Evolutionary conservation across 2,329 filamentous ascomycete genomes (phyloP).

Genomic region (Aspergillus sp.): DNA sequence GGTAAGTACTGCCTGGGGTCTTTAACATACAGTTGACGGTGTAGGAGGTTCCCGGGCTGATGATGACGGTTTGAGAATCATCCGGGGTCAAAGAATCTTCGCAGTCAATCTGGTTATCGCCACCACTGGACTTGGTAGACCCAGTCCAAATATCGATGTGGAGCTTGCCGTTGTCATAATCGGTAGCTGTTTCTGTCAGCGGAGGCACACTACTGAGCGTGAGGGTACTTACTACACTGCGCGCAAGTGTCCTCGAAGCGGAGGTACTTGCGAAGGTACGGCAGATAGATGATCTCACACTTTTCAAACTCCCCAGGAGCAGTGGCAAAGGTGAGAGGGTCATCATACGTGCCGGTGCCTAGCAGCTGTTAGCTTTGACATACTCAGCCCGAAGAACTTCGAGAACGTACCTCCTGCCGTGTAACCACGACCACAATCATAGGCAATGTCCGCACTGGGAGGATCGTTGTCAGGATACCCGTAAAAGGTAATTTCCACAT

Average conservation of each 20-base stretch:
- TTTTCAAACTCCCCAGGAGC: slow-evolving; percentile 14
- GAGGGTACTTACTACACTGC: slow-evolving; percentile 12
- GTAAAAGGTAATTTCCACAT: slow-evolving; percentile 10
- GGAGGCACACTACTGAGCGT: background rate
- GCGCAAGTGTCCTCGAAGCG: slow-evolving; percentile 15
- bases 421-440: slow-evolving; percentile 13
- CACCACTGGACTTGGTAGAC: background rate
- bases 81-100: slow-evolving; percentile 13
- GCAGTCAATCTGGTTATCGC: slow-evolving; percentile 5
- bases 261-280: slow-evolving; percentile 17
- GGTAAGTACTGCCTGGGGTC: no score
- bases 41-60: background rate
- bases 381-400: background rate
- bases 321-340: slow-evolving; percentile 17
- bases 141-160: slow-evolving; percentile 20
- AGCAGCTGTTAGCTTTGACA: background rate
- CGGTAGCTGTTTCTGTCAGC: slow-evolving; percentile 1
- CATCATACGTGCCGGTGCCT: slow-evolving; percentile 12
- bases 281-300: slow-evolving; percentile 18
- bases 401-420: slow-evolving; percentile 4
- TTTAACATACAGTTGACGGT: background rate
- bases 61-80: background rate
- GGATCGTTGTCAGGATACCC: slow-evolving; percentile 16
- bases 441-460: slow-evolving; percentile 9
- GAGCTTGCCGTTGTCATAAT: slow-evolving; percentile 7